Percentiles rank a stretch among this genome's conserved stretches.
Evolutionary conservation across 23 red algal genomes (phyloP).

Genomic region (Gracilaria gracilis): DNA sequence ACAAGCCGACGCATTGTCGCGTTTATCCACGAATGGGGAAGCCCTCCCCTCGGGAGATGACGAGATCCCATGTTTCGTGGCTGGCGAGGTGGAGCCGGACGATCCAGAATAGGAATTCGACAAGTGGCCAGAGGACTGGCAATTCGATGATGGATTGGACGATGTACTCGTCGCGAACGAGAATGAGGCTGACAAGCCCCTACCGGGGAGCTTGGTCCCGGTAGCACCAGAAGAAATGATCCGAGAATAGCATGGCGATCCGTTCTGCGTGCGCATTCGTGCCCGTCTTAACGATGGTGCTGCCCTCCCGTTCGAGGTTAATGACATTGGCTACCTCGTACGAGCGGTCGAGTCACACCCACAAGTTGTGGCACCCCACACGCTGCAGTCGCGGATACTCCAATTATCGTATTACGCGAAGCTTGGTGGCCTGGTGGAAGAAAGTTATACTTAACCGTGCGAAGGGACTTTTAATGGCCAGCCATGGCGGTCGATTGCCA

Average conservation of each 20-base stretch:
- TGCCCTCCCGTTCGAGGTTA: conserved; percentile 2
- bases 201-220: not conserved
- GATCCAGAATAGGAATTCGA: too few species aligned
- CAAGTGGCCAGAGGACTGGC: too few species aligned
- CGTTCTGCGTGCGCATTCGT: not conserved
- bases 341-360: too few species aligned
- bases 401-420: not conserved
- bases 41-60: not conserved
- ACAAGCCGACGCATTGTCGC: conserved; percentile 12
- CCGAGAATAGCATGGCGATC: not conserved
- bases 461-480: not conserved
- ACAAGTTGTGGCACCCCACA: too few species aligned
- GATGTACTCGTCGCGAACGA: not conserved
- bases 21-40: conserved; percentile 10
- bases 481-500: not conserved
- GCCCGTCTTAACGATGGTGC: not conserved
- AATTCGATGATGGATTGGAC: too few species aligned
- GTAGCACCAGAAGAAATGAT: not conserved
- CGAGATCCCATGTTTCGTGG: conserved; percentile 12
- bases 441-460: not conserved
- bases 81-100: not conserved
- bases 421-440: not conserved
- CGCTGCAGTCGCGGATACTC: too few species aligned
- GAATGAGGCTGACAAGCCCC: not conserved
- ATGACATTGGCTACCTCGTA: too few species aligned